A percentile compares a stretch with the other conserved stretches of the same genome.
Evolutionary conservation across 495 filamentous ascomycete genomes (phyloP).

Genomic region (Tuber microsphaerosporum): DNA sequence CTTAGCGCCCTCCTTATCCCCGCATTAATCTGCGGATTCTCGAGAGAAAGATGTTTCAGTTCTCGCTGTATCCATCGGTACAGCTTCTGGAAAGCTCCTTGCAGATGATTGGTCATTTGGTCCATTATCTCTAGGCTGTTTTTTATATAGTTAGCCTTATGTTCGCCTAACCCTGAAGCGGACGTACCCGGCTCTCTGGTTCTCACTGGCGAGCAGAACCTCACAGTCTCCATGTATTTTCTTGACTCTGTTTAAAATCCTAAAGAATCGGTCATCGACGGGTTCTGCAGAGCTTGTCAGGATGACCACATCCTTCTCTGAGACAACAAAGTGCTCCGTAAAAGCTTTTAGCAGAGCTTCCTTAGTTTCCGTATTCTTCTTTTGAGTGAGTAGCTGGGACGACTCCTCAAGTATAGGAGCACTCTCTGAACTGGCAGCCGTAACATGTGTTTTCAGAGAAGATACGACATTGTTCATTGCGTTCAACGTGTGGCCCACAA

Average conservation of each 20-base stretch:
- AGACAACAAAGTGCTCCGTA: constrained; percentile 72
- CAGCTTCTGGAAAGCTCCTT: constrained; percentile 86
- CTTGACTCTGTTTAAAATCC: constrained; percentile 70
- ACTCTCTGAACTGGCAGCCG: constrained; percentile 66
- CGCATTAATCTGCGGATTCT: constrained; percentile 85
- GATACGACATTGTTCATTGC: constrained; percentile 73
- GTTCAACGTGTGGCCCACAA: constrained; percentile 70
- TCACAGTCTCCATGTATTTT: constrained; percentile 82
- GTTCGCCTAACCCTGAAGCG: constrained; percentile 15
- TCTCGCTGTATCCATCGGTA: constrained; percentile 92
- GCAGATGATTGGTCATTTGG: constrained; percentile 74
- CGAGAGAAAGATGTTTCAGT: constrained; percentile 84
- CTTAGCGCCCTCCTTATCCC: constrained; percentile 77
- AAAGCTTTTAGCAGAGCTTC: constrained; percentile 77
- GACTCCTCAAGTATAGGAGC: constrained; percentile 72
- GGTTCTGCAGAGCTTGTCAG: constrained; percentile 71
- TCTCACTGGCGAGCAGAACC: constrained; percentile 79
- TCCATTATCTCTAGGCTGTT: constrained; percentile 69
- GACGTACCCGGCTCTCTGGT: constrained; percentile 53
- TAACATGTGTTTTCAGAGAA: constrained; percentile 71
- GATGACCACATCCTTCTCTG: constrained; percentile 64
- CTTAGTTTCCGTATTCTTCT: constrained; percentile 72
- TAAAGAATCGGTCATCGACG: constrained; percentile 81
- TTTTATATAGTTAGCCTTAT: constrained; percentile 18
- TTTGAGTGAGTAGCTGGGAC: constrained; percentile 64